Percentiles rank a stretch among this genome's conserved stretches.
These are phyloP conservation scores for Vigna unguiculata DNA, from an alignment of 306 rosid genomes.

Conservation along the genomic window DNA sequence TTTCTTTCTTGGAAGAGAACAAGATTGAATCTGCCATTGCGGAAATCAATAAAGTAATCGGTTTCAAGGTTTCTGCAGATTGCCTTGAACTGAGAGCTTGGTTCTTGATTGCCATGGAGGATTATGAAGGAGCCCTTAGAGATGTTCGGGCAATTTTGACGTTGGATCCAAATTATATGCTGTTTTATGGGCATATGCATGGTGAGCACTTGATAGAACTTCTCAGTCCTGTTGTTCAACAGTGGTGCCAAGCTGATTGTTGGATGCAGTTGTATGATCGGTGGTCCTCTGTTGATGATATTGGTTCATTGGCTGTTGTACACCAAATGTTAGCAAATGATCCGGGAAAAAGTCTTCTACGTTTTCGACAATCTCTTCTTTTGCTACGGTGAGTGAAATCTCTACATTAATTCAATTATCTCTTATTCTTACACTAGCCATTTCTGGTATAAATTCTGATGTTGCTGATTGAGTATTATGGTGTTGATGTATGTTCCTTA, in stretches of 20 bases:
- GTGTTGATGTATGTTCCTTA: constrained; percentile 41
- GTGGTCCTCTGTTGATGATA: constrained; percentile 94
- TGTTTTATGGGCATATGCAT: constrained; percentile 73
- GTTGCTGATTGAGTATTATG: background rate
- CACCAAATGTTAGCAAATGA: constrained; percentile 89
- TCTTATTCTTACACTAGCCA: background rate
- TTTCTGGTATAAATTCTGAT: background rate
- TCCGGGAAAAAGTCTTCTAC: constrained; percentile 83
- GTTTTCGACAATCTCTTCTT: constrained; percentile 90
- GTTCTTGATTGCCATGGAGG: constrained; percentile 76
- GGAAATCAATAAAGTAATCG: constrained; percentile 76
- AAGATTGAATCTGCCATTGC: constrained; percentile 65
- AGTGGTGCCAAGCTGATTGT: constrained; percentile 88
- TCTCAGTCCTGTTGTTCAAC: constrained; percentile 70
- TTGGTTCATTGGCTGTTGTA: constrained; percentile 90
- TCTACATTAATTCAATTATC: background rate
- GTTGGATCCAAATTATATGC: constrained; percentile 77
- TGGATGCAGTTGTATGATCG: constrained; percentile 91
- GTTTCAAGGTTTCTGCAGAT: constrained; percentile 82
- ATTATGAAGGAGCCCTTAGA: constrained; percentile 79
- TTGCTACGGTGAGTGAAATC: constrained; percentile 66
- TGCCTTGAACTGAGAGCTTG: constrained; percentile 92
- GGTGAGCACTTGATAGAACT: constrained; percentile 76
- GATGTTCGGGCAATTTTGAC: constrained; percentile 89
- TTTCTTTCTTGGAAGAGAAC: constrained; percentile 66